A percentile compares a stretch with the other conserved stretches of the same genome.
phyloP scores from a whole-genome alignment of 192 early-diverging fungal species.

The Coemansia sp. region DNA sequence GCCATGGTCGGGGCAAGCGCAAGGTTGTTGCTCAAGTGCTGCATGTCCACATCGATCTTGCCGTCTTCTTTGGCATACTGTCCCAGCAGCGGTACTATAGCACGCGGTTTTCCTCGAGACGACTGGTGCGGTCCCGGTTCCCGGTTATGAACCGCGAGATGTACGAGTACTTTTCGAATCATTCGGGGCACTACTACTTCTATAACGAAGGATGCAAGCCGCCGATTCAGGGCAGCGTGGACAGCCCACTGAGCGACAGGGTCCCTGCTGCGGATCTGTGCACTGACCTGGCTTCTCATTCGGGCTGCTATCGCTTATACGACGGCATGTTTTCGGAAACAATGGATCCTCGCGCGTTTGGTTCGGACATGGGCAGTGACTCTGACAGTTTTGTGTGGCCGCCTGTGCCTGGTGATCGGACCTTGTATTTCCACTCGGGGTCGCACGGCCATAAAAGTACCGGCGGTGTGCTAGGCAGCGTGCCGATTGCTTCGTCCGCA shows the following conservation, averaged over 20 bases:
- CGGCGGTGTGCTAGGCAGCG: not conserved
- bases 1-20: not conserved
- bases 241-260: conserved; percentile 7
- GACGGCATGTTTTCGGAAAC: conserved; percentile 31
- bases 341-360: conserved; percentile 8
- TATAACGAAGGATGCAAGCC: conserved; percentile 40
- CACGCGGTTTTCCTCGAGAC: conserved; percentile 52
- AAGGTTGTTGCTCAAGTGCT: conserved; percentile 41
- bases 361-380: conserved; percentile 21
- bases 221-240: conserved; percentile 2
- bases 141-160: conserved; percentile 43
- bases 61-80: conserved; percentile 31
- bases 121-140: conserved; percentile 38
- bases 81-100: conserved; percentile 54
- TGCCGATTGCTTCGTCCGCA: conserved; percentile 39
- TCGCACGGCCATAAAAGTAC: not conserved
- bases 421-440: conserved; percentile 17
- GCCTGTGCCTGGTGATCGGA: conserved; percentile 2
- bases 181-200: conserved; percentile 47
- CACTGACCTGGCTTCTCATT: conserved; percentile 27
- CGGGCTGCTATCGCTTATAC: conserved; percentile 53
- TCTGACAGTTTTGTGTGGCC: conserved; percentile 30
- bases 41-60: conserved; percentile 48
- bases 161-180: conserved; percentile 50
- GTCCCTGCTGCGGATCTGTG: conserved; percentile 21